Evolutionary conservation across 106 monocot genomes (phyloP).

Genomic region (Alisma plantagoaquatica): DNA sequence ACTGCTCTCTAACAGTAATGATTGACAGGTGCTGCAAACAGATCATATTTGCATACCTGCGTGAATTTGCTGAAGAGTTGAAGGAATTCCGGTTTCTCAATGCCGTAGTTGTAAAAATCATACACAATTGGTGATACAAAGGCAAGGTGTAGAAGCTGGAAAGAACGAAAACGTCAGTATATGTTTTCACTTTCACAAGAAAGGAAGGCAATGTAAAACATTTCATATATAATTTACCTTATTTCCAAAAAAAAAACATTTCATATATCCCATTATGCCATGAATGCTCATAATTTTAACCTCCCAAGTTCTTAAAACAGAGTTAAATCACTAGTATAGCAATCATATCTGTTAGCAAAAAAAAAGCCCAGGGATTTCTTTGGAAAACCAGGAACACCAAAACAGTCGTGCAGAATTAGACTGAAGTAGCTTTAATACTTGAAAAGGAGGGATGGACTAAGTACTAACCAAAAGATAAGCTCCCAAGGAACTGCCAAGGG

Average conservation of each 20-base stretch:
- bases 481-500: slow-evolving; percentile 66
- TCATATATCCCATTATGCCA: no score
- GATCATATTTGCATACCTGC: neutral
- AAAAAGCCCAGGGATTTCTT: neutral
- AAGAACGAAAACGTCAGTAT: no score
- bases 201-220: neutral
- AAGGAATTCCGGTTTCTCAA: neutral
- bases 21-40: neutral
- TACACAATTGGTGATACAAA: slow-evolving; percentile 3
- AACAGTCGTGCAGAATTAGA: no score
- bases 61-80: neutral
- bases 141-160: slow-evolving; percentile 12
- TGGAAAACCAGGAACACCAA: no score
- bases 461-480: slow-evolving; percentile 62
- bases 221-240: neutral
- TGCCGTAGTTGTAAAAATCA: slow-evolving; percentile 6
- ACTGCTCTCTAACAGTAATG: neutral
- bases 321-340: no score
- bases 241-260: neutral
- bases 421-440: no score
- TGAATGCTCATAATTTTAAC: no score
- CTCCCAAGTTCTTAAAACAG: no score
- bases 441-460: no score
- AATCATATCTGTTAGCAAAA: neutral
- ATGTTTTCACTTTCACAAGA: no score